Conservation (phyloP, 1,284 basidiomycete genomes). For the Rhodotorula sp. region DNA sequence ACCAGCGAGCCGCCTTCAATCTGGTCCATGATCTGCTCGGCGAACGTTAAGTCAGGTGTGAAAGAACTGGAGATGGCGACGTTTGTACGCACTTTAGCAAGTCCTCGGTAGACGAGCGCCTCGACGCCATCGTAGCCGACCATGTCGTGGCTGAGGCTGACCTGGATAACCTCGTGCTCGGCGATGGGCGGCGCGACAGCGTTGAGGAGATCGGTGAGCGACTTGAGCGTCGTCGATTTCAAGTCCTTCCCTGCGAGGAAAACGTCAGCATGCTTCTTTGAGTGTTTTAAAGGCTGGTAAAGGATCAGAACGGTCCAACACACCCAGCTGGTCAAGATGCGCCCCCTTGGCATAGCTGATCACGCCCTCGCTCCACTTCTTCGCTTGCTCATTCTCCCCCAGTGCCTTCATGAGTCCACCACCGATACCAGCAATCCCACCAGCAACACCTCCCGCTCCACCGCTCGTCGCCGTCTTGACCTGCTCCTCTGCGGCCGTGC, state of each 20-base stretch:
- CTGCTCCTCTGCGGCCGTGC: slow-evolving; percentile 78
- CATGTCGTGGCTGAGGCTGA: slow-evolving; percentile 96
- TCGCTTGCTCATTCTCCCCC: slow-evolving; percentile 61
- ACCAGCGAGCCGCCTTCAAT: slow-evolving; percentile 88
- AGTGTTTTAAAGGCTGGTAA: neutral
- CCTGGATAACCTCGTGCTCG: slow-evolving; percentile 94
- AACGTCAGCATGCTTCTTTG: neutral
- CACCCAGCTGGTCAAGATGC: slow-evolving; percentile 79
- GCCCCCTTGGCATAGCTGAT: slow-evolving; percentile 63
- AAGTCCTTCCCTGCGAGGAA: slow-evolving; percentile 72
- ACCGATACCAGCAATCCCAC: slow-evolving; percentile 52
- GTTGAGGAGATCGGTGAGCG: slow-evolving; percentile 84
- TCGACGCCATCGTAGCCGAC: slow-evolving; percentile 92
- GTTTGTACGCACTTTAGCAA: slow-evolving; percentile 62
- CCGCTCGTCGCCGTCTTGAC: slow-evolving; percentile 47
- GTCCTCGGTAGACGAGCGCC: slow-evolving; percentile 84
- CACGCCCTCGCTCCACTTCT: slow-evolving; percentile 65
- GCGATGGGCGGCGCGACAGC: slow-evolving; percentile 97
- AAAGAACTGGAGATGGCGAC: neutral
- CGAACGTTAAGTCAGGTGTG: neutral
- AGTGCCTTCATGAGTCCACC: slow-evolving; percentile 50
- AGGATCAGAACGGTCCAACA: slow-evolving; percentile 7
- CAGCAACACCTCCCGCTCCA: neutral
- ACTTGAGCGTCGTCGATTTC: slow-evolving; percentile 77
- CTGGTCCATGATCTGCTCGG: slow-evolving; percentile 76